Evolutionary conservation across 495 filamentous ascomycete genomes (phyloP).

Genomic region (Xylaria intraflava): DNA sequence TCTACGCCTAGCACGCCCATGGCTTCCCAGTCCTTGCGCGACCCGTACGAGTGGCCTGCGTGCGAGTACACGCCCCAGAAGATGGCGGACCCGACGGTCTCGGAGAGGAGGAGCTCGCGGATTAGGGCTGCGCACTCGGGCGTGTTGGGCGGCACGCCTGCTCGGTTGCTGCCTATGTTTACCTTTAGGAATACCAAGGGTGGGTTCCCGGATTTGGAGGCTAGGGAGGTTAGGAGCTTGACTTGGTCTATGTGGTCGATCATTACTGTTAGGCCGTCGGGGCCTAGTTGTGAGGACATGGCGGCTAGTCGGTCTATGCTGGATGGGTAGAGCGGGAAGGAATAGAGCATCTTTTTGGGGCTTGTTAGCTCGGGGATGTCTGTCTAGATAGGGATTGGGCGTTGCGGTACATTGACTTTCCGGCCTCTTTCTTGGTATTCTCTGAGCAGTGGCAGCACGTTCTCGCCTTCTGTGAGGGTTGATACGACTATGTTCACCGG

Average conservation of each 20-base stretch:
- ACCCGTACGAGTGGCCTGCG: conserved; percentile 66
- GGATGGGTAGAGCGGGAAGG: conserved; percentile 64
- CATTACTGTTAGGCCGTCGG: conserved; percentile 55
- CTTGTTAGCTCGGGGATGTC: neutral
- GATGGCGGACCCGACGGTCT: conserved; percentile 28
- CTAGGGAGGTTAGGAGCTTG: conserved; percentile 34
- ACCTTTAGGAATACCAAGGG: conserved; percentile 67
- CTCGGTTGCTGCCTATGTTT: conserved; percentile 70
- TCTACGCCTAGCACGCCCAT: conserved; percentile 54
- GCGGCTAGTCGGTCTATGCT: conserved; percentile 50
- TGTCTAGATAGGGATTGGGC: neutral
- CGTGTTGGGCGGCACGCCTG: conserved; percentile 55
- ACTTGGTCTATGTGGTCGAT: conserved; percentile 67
- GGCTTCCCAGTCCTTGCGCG: conserved; percentile 43
- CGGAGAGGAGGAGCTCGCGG: conserved; percentile 38
- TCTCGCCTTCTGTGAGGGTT: conserved; percentile 70
- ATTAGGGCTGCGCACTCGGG: conserved; percentile 47
- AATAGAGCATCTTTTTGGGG: conserved; percentile 58
- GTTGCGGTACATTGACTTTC: conserved; percentile 48
- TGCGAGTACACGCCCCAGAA: conserved; percentile 74
- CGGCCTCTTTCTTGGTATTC: conserved; percentile 47
- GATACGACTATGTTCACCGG: conserved; percentile 68
- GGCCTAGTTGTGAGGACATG: conserved; percentile 45
- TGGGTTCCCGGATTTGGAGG: conserved; percentile 29
- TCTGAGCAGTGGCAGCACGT: conserved; percentile 54